phyloP scores from a whole-genome alignment of 177 flowering plant genomes.

The Telopea speciosissima region DNA sequence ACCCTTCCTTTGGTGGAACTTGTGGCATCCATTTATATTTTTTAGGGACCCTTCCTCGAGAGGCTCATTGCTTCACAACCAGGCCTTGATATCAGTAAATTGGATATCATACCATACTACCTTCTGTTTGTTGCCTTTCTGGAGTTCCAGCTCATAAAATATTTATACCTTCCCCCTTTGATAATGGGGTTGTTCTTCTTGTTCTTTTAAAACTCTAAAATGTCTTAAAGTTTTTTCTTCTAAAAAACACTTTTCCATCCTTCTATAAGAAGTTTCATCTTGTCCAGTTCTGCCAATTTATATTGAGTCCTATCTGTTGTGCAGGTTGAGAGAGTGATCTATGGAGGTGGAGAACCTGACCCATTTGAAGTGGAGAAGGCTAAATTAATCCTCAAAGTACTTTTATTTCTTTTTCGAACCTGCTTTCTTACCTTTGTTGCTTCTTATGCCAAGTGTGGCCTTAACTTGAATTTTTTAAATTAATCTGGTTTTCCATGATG shows the following conservation, averaged over 20 bases:
- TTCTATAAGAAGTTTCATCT: not conserved
- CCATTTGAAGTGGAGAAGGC: constrained; percentile 23
- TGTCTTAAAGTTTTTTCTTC: not conserved
- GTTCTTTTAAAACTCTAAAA: no score
- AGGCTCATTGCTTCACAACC: not conserved
- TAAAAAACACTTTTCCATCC: not conserved
- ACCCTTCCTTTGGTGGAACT: not conserved
- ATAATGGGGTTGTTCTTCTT: no score
- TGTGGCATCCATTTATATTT: not conserved
- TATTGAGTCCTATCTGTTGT: not conserved
- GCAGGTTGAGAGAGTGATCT: constrained; percentile 28
- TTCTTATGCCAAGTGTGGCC: no score
- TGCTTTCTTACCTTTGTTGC: not conserved
- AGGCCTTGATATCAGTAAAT: no score
- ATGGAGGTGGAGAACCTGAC: constrained; percentile 10
- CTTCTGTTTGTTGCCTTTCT: no score
- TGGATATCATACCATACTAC: no score
- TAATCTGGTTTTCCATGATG: not conserved
- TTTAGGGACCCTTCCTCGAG: not conserved
- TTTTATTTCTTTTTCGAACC: not conserved
- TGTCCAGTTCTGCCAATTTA: not conserved
- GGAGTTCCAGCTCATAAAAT: no score
- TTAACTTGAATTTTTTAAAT: not conserved
- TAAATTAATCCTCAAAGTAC: constrained; percentile 26
- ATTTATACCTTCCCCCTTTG: no score